Conservation (phyloP, 1,284 basidiomycete species). For the Ceratobasidium sp. region DNA sequence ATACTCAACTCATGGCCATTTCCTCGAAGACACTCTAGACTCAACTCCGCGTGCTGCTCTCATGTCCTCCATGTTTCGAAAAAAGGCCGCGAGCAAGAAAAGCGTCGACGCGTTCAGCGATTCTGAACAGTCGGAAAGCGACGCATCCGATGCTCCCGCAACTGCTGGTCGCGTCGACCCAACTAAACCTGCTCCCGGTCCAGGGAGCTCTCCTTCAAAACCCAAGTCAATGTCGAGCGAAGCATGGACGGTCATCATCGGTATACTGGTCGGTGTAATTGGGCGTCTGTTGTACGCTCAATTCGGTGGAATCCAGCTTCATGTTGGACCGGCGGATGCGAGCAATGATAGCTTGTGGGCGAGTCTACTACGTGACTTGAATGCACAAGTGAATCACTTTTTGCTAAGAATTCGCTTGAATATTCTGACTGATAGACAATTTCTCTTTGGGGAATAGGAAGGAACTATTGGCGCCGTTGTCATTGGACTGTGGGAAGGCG, state of each 20-base stretch:
- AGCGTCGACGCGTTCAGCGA: conserved; percentile 35
- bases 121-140: conserved; percentile 31
- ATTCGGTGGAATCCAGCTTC: conserved; percentile 16
- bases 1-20: conserved; percentile 27
- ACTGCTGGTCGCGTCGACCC: conserved; percentile 1
- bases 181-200: conserved; percentile 9
- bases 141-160: conserved; percentile 1
- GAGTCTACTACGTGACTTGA: conserved; percentile 17
- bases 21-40: conserved; percentile 14
- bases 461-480: conserved; percentile 25
- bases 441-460: conserved; percentile 12
- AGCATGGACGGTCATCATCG: conserved; percentile 30
- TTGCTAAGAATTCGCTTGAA: conserved; percentile 9
- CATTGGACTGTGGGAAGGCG: conserved; percentile 34
- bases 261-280: conserved; percentile 11
- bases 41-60: conserved; percentile 19
- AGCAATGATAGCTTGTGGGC: conserved; percentile 10
- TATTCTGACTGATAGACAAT: conserved; percentile 18
- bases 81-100: conserved; percentile 34
- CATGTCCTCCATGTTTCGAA: conserved; percentile 37
- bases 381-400: conserved; percentile 37
- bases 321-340: background rate
- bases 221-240: conserved; percentile 29
- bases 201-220: background rate
- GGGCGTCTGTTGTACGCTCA: conserved; percentile 26